A percentile compares a stretch with the other conserved stretches of the same genome.
Evolutionary conservation across 1,284 basidiomycete species (phyloP).

Genomic region (Violaceomyces palustris): DNA sequence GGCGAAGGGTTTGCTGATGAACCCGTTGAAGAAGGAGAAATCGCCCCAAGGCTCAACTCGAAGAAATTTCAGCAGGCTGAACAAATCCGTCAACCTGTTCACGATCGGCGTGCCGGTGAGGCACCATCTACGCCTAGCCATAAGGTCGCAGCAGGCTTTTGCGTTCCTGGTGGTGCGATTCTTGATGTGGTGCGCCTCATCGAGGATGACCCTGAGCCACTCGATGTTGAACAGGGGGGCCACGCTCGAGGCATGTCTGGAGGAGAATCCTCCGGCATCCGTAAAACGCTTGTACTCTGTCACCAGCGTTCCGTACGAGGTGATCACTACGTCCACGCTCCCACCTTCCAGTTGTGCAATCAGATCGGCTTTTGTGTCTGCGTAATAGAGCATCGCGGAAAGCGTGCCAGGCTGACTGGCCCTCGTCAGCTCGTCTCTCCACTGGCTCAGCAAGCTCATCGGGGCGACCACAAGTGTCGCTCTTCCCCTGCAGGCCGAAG

Average conservation of each 20-base stretch:
- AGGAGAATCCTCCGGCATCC: slow-evolving; percentile 21
- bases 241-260: slow-evolving; percentile 9
- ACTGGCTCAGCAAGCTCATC: slow-evolving; percentile 82
- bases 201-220: slow-evolving; percentile 55
- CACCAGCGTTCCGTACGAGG: slow-evolving; percentile 67
- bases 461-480: slow-evolving; percentile 87
- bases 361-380: slow-evolving; percentile 71
- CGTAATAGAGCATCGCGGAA: slow-evolving; percentile 65
- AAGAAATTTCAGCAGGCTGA: slow-evolving; percentile 62
- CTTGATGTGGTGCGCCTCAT: slow-evolving; percentile 94
- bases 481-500: slow-evolving; percentile 19
- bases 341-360: slow-evolving; percentile 60
- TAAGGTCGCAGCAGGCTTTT: slow-evolving; percentile 79
- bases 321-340: slow-evolving; percentile 70
- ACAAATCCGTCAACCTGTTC: slow-evolving; percentile 83
- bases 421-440: slow-evolving; percentile 76
- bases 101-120: slow-evolving; percentile 94
- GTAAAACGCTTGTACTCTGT: slow-evolving; percentile 40
- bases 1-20: slow-evolving; percentile 49
- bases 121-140: slow-evolving; percentile 78
- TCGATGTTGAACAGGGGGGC: slow-evolving; percentile 41
- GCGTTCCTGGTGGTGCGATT: slow-evolving; percentile 83
- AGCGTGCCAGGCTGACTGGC: slow-evolving; percentile 60
- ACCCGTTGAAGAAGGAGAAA: slow-evolving; percentile 49
- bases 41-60: slow-evolving; percentile 76